A percentile compares a stretch with the other conserved stretches of the same genome.
These are phyloP conservation scores for Salisapilia sapeloensis DNA, from an alignment of 352 stramenopile genomes.

Conservation along the genomic window DNA sequence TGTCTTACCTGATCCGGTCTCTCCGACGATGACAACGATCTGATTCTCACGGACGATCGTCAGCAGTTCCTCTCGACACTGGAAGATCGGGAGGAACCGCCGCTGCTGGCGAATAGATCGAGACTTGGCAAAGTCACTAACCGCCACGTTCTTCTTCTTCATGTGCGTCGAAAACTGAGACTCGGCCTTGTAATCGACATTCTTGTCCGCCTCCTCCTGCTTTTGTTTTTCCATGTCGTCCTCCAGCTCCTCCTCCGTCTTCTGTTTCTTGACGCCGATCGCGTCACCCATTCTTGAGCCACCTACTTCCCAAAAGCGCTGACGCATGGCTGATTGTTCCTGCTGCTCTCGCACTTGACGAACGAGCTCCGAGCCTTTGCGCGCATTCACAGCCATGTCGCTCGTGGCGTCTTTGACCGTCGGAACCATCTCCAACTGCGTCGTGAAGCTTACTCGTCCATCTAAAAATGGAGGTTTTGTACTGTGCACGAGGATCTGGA, in stretches of 20 bases:
- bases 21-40: slow-evolving; percentile 96
- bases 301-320: slow-evolving; percentile 98
- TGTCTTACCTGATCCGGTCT: slow-evolving; percentile 96
- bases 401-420: slow-evolving; percentile 92
- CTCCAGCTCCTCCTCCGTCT: slow-evolving; percentile 40
- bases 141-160: slow-evolving; percentile 79
- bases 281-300: slow-evolving; percentile 94
- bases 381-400: slow-evolving; percentile 91
- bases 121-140: slow-evolving; percentile 92
- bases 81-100: slow-evolving; percentile 92
- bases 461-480: slow-evolving; percentile 96
- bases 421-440: slow-evolving; percentile 87
- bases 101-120: slow-evolving; percentile 93
- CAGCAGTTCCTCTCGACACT: slow-evolving; percentile 90
- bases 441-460: slow-evolving; percentile 90
- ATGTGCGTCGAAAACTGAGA: slow-evolving; percentile 90
- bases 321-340: slow-evolving; percentile 87
- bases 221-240: slow-evolving; percentile 15
- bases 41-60: slow-evolving; percentile 96
- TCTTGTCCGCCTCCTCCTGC: slow-evolving; percentile 15
- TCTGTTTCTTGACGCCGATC: slow-evolving; percentile 79
- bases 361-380: slow-evolving; percentile 85
- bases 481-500: slow-evolving; percentile 96
- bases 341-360: slow-evolving; percentile 57
- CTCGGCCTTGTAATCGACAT: slow-evolving; percentile 90